Evolutionary conservation across 2,329 filamentous ascomycete genomes (phyloP), one percentile per base, ranked within the genome.

Genomic region (Neofusicoccum ribis): DNA sequence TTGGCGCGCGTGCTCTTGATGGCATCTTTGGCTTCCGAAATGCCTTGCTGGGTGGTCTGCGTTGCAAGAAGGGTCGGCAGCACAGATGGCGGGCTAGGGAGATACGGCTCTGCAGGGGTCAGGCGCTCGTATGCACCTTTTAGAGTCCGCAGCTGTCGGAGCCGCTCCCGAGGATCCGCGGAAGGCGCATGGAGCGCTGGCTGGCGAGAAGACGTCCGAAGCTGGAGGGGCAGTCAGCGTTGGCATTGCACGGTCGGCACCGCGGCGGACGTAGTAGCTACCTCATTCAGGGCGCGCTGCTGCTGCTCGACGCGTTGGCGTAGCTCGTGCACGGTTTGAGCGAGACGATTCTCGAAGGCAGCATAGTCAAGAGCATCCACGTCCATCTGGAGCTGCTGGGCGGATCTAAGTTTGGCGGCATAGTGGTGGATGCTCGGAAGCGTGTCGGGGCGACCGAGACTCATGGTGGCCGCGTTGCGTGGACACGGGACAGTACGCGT

Each of bases 51-150:
- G 2, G 89, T 88, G 70, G 85, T 87, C 60, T 89, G 87, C 63
- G 92, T 78, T 5, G 91, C 91, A 46, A 95, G 74, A 4, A 96
- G 81, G 6, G 88, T 86, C 3, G 91, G 90, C 6, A 95, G 77
- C 5, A 89, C 82, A 20, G 91, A 94, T 58, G 84, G 86, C 9
- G 56, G 27, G 27, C 83, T 81, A 2, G 91, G 91, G 23, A 94
- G 79, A 69, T 87, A 87, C 8, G 89, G 88, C 60, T 88, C 83
- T 14, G 84, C 82, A 49, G 84, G 79, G 12, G 86, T 84, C 52
- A 92, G 79, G 15, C 84, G 83, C 61, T 87, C 84, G 70, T 93
- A 92, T 3, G 90, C 90, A 58, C 82, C 79, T 70, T 86, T 88
- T 72, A 93, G 80, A 46, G 79, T 74, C 59, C 77, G 76, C 31